A percentile compares a stretch with the other conserved stretches of the same genome.
Evolutionary conservation across 2,329 filamentous ascomycete species (phyloP).

Genomic region (Ceratocystis lukuohia): DNA sequence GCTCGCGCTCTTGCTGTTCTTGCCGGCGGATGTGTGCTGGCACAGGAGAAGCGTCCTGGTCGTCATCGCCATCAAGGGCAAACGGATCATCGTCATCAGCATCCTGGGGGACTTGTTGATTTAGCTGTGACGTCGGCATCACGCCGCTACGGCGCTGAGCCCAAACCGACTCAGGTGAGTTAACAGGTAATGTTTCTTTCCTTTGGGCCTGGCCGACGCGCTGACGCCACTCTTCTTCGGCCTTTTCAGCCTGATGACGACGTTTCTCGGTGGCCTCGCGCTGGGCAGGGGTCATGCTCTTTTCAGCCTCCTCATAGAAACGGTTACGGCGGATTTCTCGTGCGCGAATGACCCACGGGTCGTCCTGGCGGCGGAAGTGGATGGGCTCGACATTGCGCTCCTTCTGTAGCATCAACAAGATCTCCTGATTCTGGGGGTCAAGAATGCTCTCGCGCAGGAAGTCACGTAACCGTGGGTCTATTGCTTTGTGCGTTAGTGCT

Average conservation of each 20-base stretch:
- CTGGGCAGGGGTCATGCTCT: conserved; percentile 16
- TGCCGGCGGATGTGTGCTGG: conserved; percentile 18
- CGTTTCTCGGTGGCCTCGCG: conserved; percentile 14
- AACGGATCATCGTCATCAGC: conserved; percentile 17
- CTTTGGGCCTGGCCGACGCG: neutral
- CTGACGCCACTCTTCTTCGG: conserved; percentile 16
- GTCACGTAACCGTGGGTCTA: conserved; percentile 26
- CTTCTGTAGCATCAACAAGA: conserved; percentile 19
- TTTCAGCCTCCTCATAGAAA: conserved; percentile 17
- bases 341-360: conserved; percentile 17
- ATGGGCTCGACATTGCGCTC: conserved; percentile 17
- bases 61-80: conserved; percentile 13
- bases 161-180: conserved; percentile 16
- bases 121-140: no score
- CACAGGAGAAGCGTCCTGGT: conserved; percentile 16
- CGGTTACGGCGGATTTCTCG: conserved; percentile 18
- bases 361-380: conserved; percentile 18
- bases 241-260: conserved; percentile 8
- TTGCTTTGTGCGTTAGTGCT: conserved; percentile 22
- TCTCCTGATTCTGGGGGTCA: conserved; percentile 19
- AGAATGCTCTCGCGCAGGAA: conserved; percentile 22
- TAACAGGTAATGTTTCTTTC: conserved; percentile 2
- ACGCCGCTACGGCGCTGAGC: conserved; percentile 11
- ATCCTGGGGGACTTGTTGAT: no score
- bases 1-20: conserved; percentile 14